Conservation (phyloP, 1,139 yeast genomes). For the Lodderomyces oxycetoniae region DNA sequence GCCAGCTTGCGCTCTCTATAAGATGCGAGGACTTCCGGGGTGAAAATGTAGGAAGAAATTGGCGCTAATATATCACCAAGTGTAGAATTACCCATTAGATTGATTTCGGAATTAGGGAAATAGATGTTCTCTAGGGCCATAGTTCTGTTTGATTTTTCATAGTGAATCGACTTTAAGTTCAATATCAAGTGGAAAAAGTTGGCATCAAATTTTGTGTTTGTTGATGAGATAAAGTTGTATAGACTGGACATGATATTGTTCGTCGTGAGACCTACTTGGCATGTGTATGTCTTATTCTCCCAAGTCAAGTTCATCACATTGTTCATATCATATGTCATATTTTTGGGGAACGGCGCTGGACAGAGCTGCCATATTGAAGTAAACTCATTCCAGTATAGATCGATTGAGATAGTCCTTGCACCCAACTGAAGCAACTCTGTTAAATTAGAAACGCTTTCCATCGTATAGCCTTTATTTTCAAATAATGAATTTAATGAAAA, state of each 20-base stretch:
- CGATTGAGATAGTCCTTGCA: slow-evolving; percentile 49
- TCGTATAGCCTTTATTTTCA: slow-evolving; percentile 46
- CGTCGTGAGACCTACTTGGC: slow-evolving; percentile 45
- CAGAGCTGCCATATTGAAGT: slow-evolving; percentile 63
- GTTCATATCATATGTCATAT: slow-evolving; percentile 19
- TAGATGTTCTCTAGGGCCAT: slow-evolving; percentile 8
- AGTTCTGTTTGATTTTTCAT: slow-evolving; percentile 12
- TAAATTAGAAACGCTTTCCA: slow-evolving; percentile 35
- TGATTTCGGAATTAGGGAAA: slow-evolving; percentile 6
- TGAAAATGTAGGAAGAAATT: slow-evolving; percentile 21
- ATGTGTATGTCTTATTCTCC: slow-evolving; percentile 26
- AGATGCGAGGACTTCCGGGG: slow-evolving; percentile 22
- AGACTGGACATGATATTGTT: slow-evolving; percentile 33
- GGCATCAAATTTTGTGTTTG: slow-evolving; percentile 56
- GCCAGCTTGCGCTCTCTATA: slow-evolving; percentile 2
- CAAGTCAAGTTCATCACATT: slow-evolving; percentile 20
- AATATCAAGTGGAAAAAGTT: slow-evolving; percentile 52
- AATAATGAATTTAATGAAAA: slow-evolving; percentile 51
- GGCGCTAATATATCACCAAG: slow-evolving; percentile 22
- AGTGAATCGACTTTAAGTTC: slow-evolving; percentile 31
- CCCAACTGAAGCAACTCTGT: slow-evolving; percentile 45
- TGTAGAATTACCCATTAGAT: slow-evolving; percentile 26
- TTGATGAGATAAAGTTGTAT: slow-evolving; percentile 32
- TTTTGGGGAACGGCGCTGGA: slow-evolving; percentile 45
- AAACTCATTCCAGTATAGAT: slow-evolving; percentile 61